Conservation (phyloP, 129 eudicot species). For the Flaveria linearis region DNA sequence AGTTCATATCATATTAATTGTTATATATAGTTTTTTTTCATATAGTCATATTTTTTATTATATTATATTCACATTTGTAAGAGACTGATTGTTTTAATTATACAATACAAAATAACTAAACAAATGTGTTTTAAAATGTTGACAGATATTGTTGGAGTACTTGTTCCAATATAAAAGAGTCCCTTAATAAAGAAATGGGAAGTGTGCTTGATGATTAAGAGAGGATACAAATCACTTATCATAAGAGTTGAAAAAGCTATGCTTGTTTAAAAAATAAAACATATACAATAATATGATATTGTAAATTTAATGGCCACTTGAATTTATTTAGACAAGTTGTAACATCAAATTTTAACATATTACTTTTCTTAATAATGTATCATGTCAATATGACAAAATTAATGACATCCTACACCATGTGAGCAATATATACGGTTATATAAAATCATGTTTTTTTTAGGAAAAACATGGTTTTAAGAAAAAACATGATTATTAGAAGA, state of each 20-base stretch:
- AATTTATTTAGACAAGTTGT: not conserved
- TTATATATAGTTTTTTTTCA: too few relatives aligned
- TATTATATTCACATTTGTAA: not conserved
- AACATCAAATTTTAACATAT: not conserved
- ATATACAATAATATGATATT: not conserved
- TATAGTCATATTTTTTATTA: not conserved
- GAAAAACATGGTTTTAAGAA: too few relatives aligned
- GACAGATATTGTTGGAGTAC: not conserved
- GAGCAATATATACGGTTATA: not conserved
- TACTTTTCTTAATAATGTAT: not conserved
- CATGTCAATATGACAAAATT: not conserved
- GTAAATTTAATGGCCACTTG: constrained; percentile 13
- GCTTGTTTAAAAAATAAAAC: not conserved
- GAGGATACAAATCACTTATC: constrained; percentile 11
- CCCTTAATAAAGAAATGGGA: not conserved
- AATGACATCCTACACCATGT: not conserved
- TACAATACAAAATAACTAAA: not conserved
- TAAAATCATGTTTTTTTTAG: not conserved
- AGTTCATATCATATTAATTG: too few relatives aligned
- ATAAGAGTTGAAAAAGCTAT: not conserved
- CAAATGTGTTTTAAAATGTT: not conserved
- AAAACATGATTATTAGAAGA: too few relatives aligned
- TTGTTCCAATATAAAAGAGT: not conserved
- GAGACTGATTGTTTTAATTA: not conserved
- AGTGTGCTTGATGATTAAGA: not conserved